Conservation (phyloP, 192 early-diverging fungal genomes). For the Chytriomyces confervae region DNA sequence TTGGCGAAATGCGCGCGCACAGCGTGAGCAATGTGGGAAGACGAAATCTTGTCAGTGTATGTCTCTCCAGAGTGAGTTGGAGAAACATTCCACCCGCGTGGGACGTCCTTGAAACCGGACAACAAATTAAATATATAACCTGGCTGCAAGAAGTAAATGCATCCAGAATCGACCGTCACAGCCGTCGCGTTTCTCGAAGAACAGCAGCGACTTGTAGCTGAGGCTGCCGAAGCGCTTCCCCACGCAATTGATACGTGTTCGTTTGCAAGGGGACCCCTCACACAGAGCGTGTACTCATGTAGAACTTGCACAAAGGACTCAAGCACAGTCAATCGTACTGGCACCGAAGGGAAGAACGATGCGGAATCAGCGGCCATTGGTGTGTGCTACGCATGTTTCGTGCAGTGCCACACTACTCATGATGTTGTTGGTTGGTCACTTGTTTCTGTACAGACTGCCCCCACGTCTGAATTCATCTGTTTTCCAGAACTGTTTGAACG, state of each 20-base stretch:
- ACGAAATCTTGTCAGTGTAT: no score
- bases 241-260: conserved; percentile 31
- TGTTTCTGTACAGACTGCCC: not conserved
- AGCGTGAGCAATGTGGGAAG: no score
- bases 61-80: no score
- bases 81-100: no score
- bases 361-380: conserved; percentile 3
- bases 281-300: conserved; percentile 80
- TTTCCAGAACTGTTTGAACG: conserved; percentile 75
- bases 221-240: conserved; percentile 32
- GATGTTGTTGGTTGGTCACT: conserved; percentile 64
- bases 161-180: not conserved
- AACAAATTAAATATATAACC: no score
- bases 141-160: not conserved
- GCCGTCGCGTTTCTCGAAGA: conserved; percentile 25
- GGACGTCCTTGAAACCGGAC: no score
- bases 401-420: conserved; percentile 67
- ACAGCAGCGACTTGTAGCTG: conserved; percentile 4
- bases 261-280: conserved; percentile 62
- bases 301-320: conserved; percentile 62
- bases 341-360: not conserved
- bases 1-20: no score
- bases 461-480: not conserved
- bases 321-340: no score
- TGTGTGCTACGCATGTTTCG: conserved; percentile 44